Base-by-base conservation (phyloP, 31 red algal species). In the Odonthalia washingtoniensis region DNA sequence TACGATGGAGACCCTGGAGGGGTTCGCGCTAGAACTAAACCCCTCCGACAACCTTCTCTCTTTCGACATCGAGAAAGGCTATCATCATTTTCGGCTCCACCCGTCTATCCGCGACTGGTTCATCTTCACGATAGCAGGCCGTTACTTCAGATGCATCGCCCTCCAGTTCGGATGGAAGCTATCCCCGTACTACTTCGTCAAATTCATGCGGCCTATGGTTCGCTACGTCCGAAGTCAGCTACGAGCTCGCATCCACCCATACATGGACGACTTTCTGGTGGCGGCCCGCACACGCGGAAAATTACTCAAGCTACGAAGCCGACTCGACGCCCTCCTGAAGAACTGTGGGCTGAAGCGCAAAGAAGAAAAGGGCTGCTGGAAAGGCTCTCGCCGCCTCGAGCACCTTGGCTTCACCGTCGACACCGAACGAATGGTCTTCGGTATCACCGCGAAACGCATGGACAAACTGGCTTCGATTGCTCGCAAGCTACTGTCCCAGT, bases 241-340 rank as follows among this genome's bases (percentile, higher is more conserved):
- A 57, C 12, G 49, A 57, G 21, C 49, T 57, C 49, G 49, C 49
- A 57, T 57, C 21, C 49, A 78, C 2, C 67, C 64, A 3, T 89
- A 89, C 27, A 38, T 81, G 21, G 86, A 89, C 63, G 74, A 89
- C 18, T 73, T 89, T 37, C 16, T 89, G 24, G 2, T 89, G 5
- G 40, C 85, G 21, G 28, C 45, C 1, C 21, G 52, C 9, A 64
- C 28, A 14, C 12, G 32, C 3, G 33, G 45, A 1, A 0, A 14
- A 46, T 78, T 33, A 40, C 1, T 14, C 34, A 2, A 0, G 21
- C 30, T 52, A 9, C 24, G 41, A 27, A 33, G 4, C 1, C 72
- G 33, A 21, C 2, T 78, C 32, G 46, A 61, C 16, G 16, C 44
- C 38, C 34, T 69, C 40, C 45, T 66, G 3, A 35, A 5, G 4